These are phyloP conservation scores for Fusarium albosuccineum DNA, from an alignment of 2,329 filamentous ascomycete genomes.

Conservation along the genomic window DNA sequence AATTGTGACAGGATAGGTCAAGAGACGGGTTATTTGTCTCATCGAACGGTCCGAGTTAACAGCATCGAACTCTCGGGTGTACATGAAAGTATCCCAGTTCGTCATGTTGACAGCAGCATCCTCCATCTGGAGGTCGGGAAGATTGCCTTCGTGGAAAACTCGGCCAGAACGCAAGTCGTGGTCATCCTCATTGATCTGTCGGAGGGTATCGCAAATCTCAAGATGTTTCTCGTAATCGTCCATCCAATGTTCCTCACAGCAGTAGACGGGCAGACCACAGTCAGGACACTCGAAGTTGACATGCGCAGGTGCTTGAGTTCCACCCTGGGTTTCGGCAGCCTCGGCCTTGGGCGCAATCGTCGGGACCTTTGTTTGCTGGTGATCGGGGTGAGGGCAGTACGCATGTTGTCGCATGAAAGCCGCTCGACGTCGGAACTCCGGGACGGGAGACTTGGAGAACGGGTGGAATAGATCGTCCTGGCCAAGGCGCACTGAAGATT, in stretches of 20 bases:
- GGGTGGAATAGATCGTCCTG: conserved; percentile 93
- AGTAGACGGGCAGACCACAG: conserved; percentile 94
- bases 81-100: conserved; percentile 98
- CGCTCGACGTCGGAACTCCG: conserved; percentile 87
- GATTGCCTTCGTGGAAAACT: conserved; percentile 93
- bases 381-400: conserved; percentile 90
- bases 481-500: conserved; percentile 60
- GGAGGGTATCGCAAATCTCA: conserved; percentile 89
- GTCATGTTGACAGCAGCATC: conserved; percentile 96
- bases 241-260: conserved; percentile 94
- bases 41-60: conserved; percentile 92
- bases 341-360: conserved; percentile 74
- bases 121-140: conserved; percentile 89
- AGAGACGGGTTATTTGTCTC: conserved; percentile 90
- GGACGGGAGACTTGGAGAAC: conserved; percentile 88
- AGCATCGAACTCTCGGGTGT: conserved; percentile 90
- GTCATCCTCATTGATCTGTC: conserved; percentile 97
- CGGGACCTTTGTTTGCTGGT: conserved; percentile 79
- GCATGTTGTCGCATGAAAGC: conserved; percentile 94
- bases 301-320: conserved; percentile 77
- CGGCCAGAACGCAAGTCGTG: conserved; percentile 92
- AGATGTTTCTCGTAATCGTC: conserved; percentile 95
- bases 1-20: conserved; percentile 95
- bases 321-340: conserved; percentile 67
- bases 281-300: conserved; percentile 96